These are phyloP conservation scores for Annulohypoxylon stygium DNA, from an alignment of 495 filamentous ascomycete genomes.

Conservation along the genomic window DNA sequence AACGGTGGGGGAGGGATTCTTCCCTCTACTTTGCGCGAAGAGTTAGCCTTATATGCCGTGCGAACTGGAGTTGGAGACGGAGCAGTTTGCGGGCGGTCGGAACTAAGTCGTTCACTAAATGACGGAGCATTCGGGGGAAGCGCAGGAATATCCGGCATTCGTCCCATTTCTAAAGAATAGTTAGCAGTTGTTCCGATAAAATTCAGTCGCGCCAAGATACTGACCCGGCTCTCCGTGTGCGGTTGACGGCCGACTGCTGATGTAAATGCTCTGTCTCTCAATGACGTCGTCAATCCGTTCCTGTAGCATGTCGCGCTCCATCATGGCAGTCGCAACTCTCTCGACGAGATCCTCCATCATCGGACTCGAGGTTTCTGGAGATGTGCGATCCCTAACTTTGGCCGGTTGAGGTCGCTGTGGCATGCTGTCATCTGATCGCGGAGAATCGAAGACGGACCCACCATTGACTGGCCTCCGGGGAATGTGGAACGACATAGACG, in stretches of 20 bases:
- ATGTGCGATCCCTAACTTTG: constrained; percentile 50
- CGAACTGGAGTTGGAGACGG: constrained; percentile 41
- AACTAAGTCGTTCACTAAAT: constrained; percentile 62
- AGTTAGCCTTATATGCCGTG: constrained; percentile 46
- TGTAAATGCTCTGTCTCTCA: constrained; percentile 66
- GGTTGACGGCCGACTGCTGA: constrained; percentile 63
- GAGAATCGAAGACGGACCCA: constrained; percentile 50
- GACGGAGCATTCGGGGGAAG: constrained; percentile 62
- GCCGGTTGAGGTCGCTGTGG: constrained; percentile 48
- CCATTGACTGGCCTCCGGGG: constrained; percentile 59
- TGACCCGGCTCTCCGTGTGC: constrained; percentile 51
- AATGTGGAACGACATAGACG: constrained; percentile 64
- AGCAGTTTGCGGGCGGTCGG: constrained; percentile 57
- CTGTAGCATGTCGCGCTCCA: constrained; percentile 66
- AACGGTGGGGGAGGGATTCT: constrained; percentile 65
- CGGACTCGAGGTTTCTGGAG: constrained; percentile 48
- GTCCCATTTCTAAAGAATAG: constrained; percentile 52
- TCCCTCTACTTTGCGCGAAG: constrained; percentile 50
- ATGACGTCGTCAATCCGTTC: constrained; percentile 66
- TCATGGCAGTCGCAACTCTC: constrained; percentile 64
- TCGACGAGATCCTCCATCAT: constrained; percentile 59
- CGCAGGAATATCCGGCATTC: constrained; percentile 62
- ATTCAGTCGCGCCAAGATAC: constrained; percentile 3
- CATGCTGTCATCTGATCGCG: constrained; percentile 44
- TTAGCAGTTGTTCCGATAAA: constrained; percentile 28